Conservation (phyloP, 345 rosid genomes). For the Microthlaspi erraticum region DNA sequence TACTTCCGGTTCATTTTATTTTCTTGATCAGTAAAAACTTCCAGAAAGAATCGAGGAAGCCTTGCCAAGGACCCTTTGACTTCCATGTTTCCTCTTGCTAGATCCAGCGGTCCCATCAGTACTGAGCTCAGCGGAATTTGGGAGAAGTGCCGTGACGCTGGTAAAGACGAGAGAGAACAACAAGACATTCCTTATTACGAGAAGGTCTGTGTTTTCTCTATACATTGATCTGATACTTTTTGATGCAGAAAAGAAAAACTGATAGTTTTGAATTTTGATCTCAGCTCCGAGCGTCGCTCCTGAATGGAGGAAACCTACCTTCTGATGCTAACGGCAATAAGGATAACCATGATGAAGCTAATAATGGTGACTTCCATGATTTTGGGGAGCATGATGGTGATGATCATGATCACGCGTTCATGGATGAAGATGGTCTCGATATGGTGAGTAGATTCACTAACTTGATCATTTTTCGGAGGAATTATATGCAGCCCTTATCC, state of each 20-base stretch:
- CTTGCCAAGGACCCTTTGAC: conserved; percentile 46
- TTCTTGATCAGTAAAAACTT: conserved; percentile 64
- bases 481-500: conserved; percentile 32
- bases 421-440: conserved; percentile 65
- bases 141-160: conserved; percentile 48
- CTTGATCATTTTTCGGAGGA: conserved; percentile 10
- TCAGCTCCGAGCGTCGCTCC: conserved; percentile 80
- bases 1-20: conserved; percentile 19
- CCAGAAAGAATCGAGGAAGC: conserved; percentile 51
- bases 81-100: conserved; percentile 82
- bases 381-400: conserved; percentile 56
- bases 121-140: conserved; percentile 73
- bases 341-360: conserved; percentile 52
- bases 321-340: conserved; percentile 49
- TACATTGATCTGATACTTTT: conserved; percentile 14
- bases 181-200: conserved; percentile 67
- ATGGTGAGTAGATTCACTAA: conserved; percentile 40
- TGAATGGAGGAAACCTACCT: conserved; percentile 51
- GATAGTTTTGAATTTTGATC: conserved; percentile 42
- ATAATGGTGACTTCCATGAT: conserved; percentile 58
- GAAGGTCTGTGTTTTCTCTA: conserved; percentile 56
- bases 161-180: conserved; percentile 44
- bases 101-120: conserved; percentile 67
- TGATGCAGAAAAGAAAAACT: conserved; percentile 23
- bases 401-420: conserved; percentile 52